These are phyloP conservation scores for Galerina marginata DNA, from an alignment of 768 basidiomycete genomes.

Conservation along the genomic window DNA sequence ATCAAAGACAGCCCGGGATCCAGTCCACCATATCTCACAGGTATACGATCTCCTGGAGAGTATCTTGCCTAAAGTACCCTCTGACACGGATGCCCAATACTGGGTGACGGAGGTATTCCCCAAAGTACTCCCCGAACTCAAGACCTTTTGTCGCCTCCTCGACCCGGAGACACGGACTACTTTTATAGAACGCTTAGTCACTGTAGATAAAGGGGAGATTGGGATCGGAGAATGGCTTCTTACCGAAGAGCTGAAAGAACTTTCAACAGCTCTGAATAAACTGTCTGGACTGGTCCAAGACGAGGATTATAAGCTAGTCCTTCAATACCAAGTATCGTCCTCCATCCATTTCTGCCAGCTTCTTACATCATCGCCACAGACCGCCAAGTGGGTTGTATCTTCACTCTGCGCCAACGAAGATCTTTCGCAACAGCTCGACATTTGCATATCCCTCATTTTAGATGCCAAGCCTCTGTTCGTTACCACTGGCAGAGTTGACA, in stretches of 20 bases:
- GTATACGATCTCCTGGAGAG: constrained; percentile 61
- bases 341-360: constrained; percentile 55
- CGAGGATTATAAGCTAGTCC: constrained; percentile 41
- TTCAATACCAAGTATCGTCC: constrained; percentile 54
- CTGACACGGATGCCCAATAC: constrained; percentile 37
- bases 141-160: constrained; percentile 58
- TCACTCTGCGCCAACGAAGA: constrained; percentile 50
- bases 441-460: constrained; percentile 50
- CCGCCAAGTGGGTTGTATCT: constrained; percentile 49
- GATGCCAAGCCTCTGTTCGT: constrained; percentile 54
- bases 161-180: constrained; percentile 59
- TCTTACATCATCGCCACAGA: constrained; percentile 42
- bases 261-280: constrained; percentile 43
- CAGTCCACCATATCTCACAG: constrained; percentile 59
- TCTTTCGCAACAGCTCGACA: constrained; percentile 43
- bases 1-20: constrained; percentile 51
- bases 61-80: constrained; percentile 50
- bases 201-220: constrained; percentile 58
- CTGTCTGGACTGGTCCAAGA: constrained; percentile 6
- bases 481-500: constrained; percentile 48
- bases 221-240: constrained; percentile 76
- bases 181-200: constrained; percentile 58
- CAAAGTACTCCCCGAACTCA: constrained; percentile 57
- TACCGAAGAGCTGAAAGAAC: constrained; percentile 62
- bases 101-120: constrained; percentile 67